phyloP scores from a whole-genome alignment of 768 basidiomycete genomes.

The Exsudoporus frostii region DNA sequence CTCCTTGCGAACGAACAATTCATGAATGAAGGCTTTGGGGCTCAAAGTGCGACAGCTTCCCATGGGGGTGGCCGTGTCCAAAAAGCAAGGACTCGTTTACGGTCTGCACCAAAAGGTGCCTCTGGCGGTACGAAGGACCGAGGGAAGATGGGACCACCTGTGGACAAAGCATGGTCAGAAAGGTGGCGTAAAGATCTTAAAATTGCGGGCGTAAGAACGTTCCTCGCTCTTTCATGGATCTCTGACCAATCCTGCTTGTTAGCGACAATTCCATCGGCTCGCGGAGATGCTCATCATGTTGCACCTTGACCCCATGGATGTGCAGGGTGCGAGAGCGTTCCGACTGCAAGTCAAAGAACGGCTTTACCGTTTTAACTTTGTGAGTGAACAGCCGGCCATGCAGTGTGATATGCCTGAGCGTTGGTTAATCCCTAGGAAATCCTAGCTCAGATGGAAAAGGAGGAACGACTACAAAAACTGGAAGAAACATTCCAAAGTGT shows the following conservation, averaged over 20 bases:
- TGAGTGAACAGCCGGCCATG: conserved; percentile 37
- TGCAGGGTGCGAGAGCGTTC: conserved; percentile 57
- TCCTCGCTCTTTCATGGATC: neutral
- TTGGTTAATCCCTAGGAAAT: conserved; percentile 58
- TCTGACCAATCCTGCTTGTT: conserved; percentile 2
- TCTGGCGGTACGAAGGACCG: conserved; percentile 27
- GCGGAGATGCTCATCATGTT: conserved; percentile 86
- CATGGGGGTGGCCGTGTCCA: conserved; percentile 46
- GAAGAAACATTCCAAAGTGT: conserved; percentile 92
- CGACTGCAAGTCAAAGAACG: conserved; percentile 93
- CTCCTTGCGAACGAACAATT: conserved; percentile 63
- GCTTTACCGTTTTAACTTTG: conserved; percentile 92
- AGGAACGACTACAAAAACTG: conserved; percentile 83
- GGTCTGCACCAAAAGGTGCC: conserved; percentile 21
- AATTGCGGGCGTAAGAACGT: conserved; percentile 70
- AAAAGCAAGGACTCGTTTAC: conserved; percentile 40
- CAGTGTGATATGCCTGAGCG: neutral
- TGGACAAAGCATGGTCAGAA: conserved; percentile 74
- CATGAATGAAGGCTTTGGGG: conserved; percentile 67
- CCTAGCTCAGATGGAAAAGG: conserved; percentile 80
- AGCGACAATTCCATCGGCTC: conserved; percentile 94
- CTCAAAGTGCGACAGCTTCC: conserved; percentile 32
- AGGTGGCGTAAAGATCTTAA: conserved; percentile 80
- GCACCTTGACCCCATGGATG: conserved; percentile 62
- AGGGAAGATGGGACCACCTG: conserved; percentile 75